These are phyloP conservation scores for Blastocystis sp. DNA, from an alignment of 352 stramenopile genomes.

Conservation along the genomic window DNA sequence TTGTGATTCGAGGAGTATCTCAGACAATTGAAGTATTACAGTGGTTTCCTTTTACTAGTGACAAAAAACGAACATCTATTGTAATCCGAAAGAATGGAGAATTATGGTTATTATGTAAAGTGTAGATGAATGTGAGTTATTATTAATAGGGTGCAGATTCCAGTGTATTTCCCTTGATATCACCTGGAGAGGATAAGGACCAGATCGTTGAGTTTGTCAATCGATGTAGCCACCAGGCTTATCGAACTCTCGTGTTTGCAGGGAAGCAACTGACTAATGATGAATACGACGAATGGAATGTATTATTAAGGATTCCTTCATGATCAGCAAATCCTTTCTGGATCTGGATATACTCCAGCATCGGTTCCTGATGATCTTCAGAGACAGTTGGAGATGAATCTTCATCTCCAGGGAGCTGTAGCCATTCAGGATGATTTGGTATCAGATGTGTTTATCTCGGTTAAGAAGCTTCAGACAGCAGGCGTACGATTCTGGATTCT, in stretches of 20 bases:
- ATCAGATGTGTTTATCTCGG: conserved; percentile 1
- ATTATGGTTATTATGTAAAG: conserved; percentile 34
- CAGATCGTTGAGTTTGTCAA: neutral
- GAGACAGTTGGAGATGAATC: neutral
- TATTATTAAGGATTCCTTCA: neutral
- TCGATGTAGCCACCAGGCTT: neutral
- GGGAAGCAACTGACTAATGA: neutral
- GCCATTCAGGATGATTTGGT: conserved; percentile 59
- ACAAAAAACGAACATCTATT: conserved; percentile 35
- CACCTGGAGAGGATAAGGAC: neutral
- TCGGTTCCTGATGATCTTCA: neutral
- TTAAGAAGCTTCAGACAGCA: conserved; percentile 21
- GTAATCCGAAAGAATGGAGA: neutral
- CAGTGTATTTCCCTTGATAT: conserved; percentile 9
- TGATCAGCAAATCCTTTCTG: neutral
- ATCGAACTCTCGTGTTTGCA: conserved; percentile 57
- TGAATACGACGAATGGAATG: conserved; percentile 25
- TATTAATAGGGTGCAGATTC: conserved; percentile 27
- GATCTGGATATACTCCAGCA: neutral
- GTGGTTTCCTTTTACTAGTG: conserved; percentile 64
- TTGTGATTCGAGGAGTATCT: neutral
- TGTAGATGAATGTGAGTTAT: neutral
- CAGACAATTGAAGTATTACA: conserved; percentile 16
- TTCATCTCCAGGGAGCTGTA: conserved; percentile 18
- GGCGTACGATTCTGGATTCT: conserved; percentile 65